phyloP scores from a whole-genome alignment of 306 rosid species.

The Castanea sativa region DNA sequence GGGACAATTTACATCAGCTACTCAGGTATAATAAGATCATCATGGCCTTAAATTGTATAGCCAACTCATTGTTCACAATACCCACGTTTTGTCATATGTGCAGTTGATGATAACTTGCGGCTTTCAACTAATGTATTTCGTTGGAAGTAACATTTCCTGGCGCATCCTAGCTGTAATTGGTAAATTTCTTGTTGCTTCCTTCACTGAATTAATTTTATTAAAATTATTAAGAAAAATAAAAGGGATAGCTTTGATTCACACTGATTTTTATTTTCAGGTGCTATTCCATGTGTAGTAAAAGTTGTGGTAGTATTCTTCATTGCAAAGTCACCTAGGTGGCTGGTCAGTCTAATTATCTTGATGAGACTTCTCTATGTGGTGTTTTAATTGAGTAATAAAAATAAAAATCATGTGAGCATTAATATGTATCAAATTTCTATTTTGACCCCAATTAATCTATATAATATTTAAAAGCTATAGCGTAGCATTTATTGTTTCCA shows the following conservation, averaged over 20 bases:
- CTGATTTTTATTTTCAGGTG: conserved; percentile 38
- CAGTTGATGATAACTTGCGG: conserved; percentile 71
- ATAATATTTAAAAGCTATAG: no score
- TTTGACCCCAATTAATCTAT: no score
- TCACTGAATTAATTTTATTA: neutral
- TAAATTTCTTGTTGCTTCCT: conserved; percentile 9
- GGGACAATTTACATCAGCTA: conserved; percentile 61
- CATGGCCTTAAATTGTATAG: neutral
- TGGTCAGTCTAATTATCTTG: conserved; percentile 44
- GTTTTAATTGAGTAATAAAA: neutral
- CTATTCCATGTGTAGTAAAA: conserved; percentile 53
- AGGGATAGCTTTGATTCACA: neutral
- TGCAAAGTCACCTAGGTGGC: conserved; percentile 94
- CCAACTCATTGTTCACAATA: neutral
- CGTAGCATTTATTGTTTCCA: no score
- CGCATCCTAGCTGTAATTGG: conserved; percentile 52
- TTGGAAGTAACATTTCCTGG: conserved; percentile 61
- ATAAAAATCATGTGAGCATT: neutral
- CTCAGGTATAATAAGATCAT: conserved; percentile 47
- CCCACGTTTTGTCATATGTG: conserved; percentile 15
- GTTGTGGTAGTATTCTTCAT: conserved; percentile 64
- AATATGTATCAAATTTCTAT: neutral
- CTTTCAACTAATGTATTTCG: conserved; percentile 55
- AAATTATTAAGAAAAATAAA: neutral
- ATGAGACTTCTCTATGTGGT: neutral